A percentile compares a stretch with the other conserved stretches of the same genome.
phyloP scores from a whole-genome alignment of 441 rosid genomes.

The Gossypium davidsonii region DNA sequence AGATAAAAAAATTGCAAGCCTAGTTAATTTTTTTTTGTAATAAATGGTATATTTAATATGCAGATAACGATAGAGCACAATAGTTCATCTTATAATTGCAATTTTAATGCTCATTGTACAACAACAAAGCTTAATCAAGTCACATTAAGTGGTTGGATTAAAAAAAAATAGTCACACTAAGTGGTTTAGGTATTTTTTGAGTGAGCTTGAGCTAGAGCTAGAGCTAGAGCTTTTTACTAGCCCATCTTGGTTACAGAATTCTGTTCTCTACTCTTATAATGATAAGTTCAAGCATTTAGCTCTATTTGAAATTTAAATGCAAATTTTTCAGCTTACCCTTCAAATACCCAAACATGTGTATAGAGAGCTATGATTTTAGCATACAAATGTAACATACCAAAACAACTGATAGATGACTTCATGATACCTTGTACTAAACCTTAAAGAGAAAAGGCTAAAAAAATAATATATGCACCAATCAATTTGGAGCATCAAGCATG shows the following conservation, averaged over 20 bases:
- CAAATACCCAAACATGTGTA: neutral
- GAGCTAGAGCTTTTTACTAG: neutral
- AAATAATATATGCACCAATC: neutral
- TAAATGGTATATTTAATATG: neutral
- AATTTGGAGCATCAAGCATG: neutral
- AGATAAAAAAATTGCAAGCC: neutral
- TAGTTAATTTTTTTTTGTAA: neutral
- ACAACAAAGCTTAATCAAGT: neutral
- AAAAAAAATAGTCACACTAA: too few relatives aligned
- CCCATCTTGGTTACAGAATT: neutral
- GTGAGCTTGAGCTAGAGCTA: neutral
- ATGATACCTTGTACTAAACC: neutral
- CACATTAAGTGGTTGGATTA: neutral
- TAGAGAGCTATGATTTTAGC: slow-evolving; percentile 5
- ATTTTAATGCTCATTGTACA: neutral
- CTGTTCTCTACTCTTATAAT: neutral
- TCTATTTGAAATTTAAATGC: neutral
- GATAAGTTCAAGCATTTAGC: slow-evolving; percentile 3
- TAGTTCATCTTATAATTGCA: neutral
- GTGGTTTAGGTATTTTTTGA: neutral
- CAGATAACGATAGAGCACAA: neutral
- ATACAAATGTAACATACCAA: neutral
- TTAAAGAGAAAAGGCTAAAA: neutral
- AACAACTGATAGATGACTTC: neutral
- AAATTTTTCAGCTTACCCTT: neutral